phyloP scores from a whole-genome alignment of 148 eudicot species.

The Camellia granthamiana region DNA sequence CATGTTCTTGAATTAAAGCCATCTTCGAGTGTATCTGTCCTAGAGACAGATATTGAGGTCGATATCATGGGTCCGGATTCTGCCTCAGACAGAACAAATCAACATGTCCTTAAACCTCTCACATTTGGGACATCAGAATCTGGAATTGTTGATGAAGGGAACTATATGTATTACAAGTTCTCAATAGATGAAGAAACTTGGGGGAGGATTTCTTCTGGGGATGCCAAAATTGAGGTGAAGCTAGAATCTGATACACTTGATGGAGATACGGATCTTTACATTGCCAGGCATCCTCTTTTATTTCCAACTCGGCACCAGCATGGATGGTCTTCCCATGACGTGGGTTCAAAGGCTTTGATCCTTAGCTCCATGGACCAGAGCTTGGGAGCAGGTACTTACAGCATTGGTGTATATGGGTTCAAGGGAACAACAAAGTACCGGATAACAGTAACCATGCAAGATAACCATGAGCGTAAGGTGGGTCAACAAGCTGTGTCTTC shows the following conservation, averaged over 20 bases:
- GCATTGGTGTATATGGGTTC: constrained; percentile 78
- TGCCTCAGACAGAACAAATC: constrained; percentile 41
- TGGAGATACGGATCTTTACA: constrained; percentile 79
- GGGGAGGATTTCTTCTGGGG: constrained; percentile 48
- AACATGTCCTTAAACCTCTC: constrained; percentile 55
- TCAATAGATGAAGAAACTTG: constrained; percentile 53
- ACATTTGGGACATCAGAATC: constrained; percentile 55
- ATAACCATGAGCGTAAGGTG: constrained; percentile 33
- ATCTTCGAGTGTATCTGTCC: constrained; percentile 76
- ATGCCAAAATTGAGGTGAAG: constrained; percentile 59
- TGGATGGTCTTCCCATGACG: constrained; percentile 85
- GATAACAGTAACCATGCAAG: constrained; percentile 44
- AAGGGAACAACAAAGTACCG: constrained; percentile 57
- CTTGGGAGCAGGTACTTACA: constrained; percentile 59
- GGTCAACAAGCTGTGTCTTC: constrained; percentile 68
- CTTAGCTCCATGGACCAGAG: constrained; percentile 61
- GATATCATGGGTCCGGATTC: constrained; percentile 67
- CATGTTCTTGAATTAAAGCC: constrained; percentile 85
- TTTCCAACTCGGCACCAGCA: constrained; percentile 86
- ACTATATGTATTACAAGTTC: constrained; percentile 74
- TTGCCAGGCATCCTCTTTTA: constrained; percentile 76
- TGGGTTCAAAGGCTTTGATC: constrained; percentile 73
- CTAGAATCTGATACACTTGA: constrained; percentile 51
- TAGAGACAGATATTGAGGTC: constrained; percentile 92
- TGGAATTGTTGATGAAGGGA: constrained; percentile 71